Evolutionary conservation across 208 protist species (phyloP).

Genomic region (Endotrypanum monterogeii): DNA sequence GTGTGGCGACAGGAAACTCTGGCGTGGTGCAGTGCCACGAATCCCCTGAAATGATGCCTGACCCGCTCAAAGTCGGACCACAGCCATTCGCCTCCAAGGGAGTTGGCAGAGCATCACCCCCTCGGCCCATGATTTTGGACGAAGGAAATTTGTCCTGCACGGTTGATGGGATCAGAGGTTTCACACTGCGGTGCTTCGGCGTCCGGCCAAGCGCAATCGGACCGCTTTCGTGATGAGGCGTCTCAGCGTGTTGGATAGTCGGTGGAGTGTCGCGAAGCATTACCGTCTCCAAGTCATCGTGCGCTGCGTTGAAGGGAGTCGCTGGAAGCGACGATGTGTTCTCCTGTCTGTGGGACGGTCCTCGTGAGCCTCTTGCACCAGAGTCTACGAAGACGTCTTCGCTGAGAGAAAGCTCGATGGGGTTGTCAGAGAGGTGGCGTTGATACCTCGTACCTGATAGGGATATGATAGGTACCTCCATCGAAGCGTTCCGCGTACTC

Average conservation of each 20-base stretch:
- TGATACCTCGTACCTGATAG: slow-evolving; percentile 6
- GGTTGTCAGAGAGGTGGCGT: slow-evolving; percentile 23
- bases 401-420: slow-evolving; percentile 14
- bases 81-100: neutral
- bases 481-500: neutral
- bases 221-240: neutral
- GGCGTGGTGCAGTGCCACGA: neutral
- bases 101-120: neutral
- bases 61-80: neutral
- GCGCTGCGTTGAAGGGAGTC: neutral
- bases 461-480: neutral
- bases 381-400: slow-evolving; percentile 5
- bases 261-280: slow-evolving; percentile 23
- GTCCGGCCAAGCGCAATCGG: neutral
- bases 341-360: slow-evolving; percentile 9
- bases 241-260: neutral
- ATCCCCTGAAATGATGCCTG: too few relatives aligned
- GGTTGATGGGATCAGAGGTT: neutral
- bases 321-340: neutral
- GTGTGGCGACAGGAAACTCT: neutral
- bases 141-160: neutral
- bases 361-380: neutral
- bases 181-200: slow-evolving; percentile 2
- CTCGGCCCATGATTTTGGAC: neutral
- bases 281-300: slow-evolving; percentile 24